Conservation (phyloP, 2,329 filamentous ascomycete species). For the Rhynchosporium agropyri region DNA sequence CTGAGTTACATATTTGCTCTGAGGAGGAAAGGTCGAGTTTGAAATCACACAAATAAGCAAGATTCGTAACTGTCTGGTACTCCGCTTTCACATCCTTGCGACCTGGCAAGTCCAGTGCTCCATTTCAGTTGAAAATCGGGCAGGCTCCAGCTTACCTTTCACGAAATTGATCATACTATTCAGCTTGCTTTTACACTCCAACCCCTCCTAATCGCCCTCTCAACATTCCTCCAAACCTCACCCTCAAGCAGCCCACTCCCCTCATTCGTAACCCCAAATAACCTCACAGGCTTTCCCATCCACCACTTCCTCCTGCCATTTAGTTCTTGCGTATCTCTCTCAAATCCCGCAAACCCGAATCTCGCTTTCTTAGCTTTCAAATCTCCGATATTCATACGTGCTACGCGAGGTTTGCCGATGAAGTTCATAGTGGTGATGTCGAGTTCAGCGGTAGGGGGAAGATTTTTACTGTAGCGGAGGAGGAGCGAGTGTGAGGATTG, state of each 20-base stretch:
- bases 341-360: constrained; percentile 42
- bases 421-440: constrained; percentile 47
- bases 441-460: constrained; percentile 48
- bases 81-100: no score
- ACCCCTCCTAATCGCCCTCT: constrained; percentile 29
- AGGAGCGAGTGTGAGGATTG: constrained; percentile 61
- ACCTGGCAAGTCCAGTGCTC: no score
- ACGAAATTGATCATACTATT: background rate
- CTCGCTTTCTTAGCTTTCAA: constrained; percentile 35
- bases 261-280: constrained; percentile 40
- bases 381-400: constrained; percentile 35
- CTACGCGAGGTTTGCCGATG: constrained; percentile 44
- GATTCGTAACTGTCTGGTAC: no score
- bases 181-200: constrained; percentile 4
- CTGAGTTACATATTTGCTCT: background rate
- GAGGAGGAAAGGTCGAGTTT: background rate
- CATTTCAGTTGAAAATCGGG: no score
- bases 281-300: constrained; percentile 33
- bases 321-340: constrained; percentile 33
- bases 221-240: constrained; percentile 40
- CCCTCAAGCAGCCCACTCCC: constrained; percentile 30
- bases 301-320: constrained; percentile 39
- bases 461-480: constrained; percentile 52
- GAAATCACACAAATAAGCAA: no score
- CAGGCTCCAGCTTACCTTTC: background rate